Evolutionary conservation across 805 yeast genomes (phyloP), one percentile per base, ranked within the genome.

Genomic region (Candida hispaniensis): DNA sequence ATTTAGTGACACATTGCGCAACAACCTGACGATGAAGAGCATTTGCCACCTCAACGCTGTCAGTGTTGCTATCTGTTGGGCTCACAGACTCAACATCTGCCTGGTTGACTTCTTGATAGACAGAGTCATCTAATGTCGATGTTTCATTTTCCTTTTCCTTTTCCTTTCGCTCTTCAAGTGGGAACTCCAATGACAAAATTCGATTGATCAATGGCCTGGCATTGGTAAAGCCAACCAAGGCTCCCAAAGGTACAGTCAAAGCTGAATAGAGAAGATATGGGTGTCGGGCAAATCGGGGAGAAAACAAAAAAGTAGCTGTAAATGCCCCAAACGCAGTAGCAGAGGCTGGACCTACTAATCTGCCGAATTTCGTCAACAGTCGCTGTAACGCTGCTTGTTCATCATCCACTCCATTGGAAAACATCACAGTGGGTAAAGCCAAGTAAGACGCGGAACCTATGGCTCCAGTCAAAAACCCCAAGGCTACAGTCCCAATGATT

Each of bases 401-500:
- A 8, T 38, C 41, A 5, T 12, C 8, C 5, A 40, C 30, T 8
- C 35, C 38, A 4, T 17, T 21, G 9, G 23, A 6, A 25, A 19
- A 28, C 26, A 15, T 18, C 24, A 46, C 26, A 13, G 40, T 38
- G 8, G 45, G 46, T 10, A 41, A 36, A 17, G 44, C 34, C 4
- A 44, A 44, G 14, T 40, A 42, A 19, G 42, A 34, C 27, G 47
- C 36, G 25, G 39, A 30, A 7, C 52, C 45, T 12, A 44, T 28
- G 41, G 54, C 47, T 15, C 59, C 59, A 30, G 60, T 55, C 45
- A 57, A 49, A 14, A 55, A 42, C 14, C 60, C 60, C 26, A 56
- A 43, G 11, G 59, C 47, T 17, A 51, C 51, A 18, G 60, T 56
- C 7, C 60, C 60, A 16, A 53, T 35, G 30, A 55, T 55, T 38